phyloP scores from a whole-genome alignment of 129 eudicot genomes.

The Oenanthe sinensis region DNA sequence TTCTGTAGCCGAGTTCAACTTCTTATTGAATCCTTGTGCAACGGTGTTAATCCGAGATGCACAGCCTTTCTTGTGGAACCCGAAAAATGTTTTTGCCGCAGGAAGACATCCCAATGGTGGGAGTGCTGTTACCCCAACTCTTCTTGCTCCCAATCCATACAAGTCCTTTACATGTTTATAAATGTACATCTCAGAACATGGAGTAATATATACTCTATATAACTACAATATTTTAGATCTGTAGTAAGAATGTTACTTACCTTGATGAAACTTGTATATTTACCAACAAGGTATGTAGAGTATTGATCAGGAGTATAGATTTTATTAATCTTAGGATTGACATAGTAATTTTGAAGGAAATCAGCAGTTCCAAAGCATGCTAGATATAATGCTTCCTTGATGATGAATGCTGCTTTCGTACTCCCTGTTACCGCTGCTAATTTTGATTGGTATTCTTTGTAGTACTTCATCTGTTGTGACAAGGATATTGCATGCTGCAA shows the following conservation, averaged over 20 bases:
- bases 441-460: constrained; percentile 52
- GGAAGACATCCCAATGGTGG: constrained; percentile 91
- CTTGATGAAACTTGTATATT: constrained; percentile 45
- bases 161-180: constrained; percentile 30
- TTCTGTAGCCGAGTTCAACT: constrained; percentile 41
- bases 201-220: background rate
- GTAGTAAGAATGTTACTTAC: constrained; percentile 18
- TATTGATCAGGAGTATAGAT: constrained; percentile 55
- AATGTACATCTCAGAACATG: background rate
- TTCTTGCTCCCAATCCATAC: constrained; percentile 72
- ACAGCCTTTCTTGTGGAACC: constrained; percentile 58
- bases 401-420: constrained; percentile 47
- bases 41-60: constrained; percentile 58
- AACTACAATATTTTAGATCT: background rate
- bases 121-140: constrained; percentile 79
- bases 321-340: constrained; percentile 53
- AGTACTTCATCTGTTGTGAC: constrained; percentile 42
- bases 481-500: constrained; percentile 67
- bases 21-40: constrained; percentile 61
- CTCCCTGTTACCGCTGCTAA: constrained; percentile 49
- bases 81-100: constrained; percentile 57
- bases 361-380: constrained; percentile 53
- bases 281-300: constrained; percentile 35
- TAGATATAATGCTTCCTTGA: constrained; percentile 43
- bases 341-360: constrained; percentile 52